Evolutionary conservation across 2,329 filamentous ascomycete species (phyloP).

Genomic region (Furcasterigmium furcatum): DNA sequence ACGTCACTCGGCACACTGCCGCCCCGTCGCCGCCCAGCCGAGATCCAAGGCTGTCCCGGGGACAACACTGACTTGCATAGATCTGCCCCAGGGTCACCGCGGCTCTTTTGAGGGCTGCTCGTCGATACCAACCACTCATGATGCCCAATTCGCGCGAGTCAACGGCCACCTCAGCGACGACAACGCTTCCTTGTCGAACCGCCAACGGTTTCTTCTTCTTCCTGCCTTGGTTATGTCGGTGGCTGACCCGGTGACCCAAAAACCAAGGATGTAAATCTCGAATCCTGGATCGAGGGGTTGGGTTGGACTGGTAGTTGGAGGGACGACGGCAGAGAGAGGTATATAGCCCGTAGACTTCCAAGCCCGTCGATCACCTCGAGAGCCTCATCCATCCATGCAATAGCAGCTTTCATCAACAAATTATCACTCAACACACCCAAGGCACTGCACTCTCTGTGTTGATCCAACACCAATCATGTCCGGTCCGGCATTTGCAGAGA

Average conservation of each 20-base stretch:
- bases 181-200: conserved; percentile 1
- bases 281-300: not conserved
- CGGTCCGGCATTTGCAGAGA: too few species aligned
- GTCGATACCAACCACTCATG: not conserved
- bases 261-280: conserved; percentile 1
- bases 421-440: not conserved
- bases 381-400: not conserved
- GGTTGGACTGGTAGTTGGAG: conserved; percentile 3
- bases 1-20: not conserved
- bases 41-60: not conserved
- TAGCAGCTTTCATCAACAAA: not conserved
- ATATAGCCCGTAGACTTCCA: not conserved
- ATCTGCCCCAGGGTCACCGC: conserved; percentile 1
- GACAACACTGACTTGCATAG: conserved; percentile 4
- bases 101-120: not conserved
- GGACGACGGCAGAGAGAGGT: conserved; percentile 1
- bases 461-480: not conserved
- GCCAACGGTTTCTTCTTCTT: not conserved
- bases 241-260: not conserved
- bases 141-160: not conserved
- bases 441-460: not conserved
- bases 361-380: not conserved
- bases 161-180: not conserved
- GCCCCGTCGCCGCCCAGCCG: not conserved
- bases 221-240: conserved; percentile 1